Evolutionary conservation across 202 grass and related monocot species (phyloP).

Genomic region (Elaeis oleifera): DNA sequence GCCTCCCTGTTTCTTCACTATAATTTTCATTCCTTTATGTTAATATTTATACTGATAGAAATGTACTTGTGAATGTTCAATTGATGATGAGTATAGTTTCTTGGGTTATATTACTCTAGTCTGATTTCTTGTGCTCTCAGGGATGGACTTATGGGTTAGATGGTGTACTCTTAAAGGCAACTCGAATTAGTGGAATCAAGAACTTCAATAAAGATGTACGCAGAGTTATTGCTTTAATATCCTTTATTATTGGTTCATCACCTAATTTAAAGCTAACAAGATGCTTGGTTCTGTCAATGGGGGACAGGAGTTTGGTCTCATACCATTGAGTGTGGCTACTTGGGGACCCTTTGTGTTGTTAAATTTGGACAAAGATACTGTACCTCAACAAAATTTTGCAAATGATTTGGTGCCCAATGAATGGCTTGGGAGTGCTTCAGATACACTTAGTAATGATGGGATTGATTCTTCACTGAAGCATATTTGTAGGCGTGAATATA

Average conservation of each 20-base stretch:
- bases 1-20: too few species aligned
- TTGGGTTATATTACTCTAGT: background rate
- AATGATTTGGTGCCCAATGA: constrained; percentile 49
- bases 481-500: constrained; percentile 85
- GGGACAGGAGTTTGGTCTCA: constrained; percentile 64
- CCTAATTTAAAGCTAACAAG: background rate
- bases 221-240: constrained; percentile 12
- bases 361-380: constrained; percentile 35
- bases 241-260: background rate
- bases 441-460: constrained; percentile 53
- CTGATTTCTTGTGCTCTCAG: constrained; percentile 28
- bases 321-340: constrained; percentile 56
- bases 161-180: constrained; percentile 78
- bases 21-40: too few species aligned
- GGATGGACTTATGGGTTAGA: constrained; percentile 96
- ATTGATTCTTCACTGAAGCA: constrained; percentile 60
- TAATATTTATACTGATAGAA: too few species aligned
- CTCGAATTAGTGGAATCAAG: constrained; percentile 80
- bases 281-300: constrained; percentile 22
- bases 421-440: constrained; percentile 82
- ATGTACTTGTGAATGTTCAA: too few species aligned
- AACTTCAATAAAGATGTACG: constrained; percentile 79
- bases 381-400: constrained; percentile 29
- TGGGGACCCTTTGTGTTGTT: constrained; percentile 86
- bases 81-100: too few species aligned